Evolutionary conservation across 495 filamentous ascomycete genomes (phyloP), one percentile per base, ranked within the genome.

Genomic region (Penicillium mononematosum): DNA sequence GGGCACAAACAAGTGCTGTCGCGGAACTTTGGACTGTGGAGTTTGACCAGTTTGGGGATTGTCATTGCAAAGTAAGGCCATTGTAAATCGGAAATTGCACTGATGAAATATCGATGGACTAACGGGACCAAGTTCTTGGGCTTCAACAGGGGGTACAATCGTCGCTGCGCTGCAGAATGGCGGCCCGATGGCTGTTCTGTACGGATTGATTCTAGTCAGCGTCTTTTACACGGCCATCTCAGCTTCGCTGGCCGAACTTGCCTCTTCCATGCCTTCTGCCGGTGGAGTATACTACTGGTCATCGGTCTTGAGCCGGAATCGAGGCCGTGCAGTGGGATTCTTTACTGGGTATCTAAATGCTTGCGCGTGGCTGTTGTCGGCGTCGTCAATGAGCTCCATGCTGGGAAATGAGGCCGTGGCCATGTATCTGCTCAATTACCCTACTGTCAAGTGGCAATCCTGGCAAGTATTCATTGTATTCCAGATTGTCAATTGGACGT

Each of bases 241-340:
- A 0, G 73, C 75, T 11, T 80, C 76, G 14, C 69, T 85, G 19
- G 79, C 80, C 8, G 78, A 91, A 73, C 77, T 93, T 45, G 86
- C 90, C 11, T 92, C 89, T 1, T 80, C 87, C 1, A 88, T 94
- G 60, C 90, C 90, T 1, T 90, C 88, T 0, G 82, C 85, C 8
- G 88, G 85, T n/a, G 88, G 90, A 39, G 89, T 91, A 7, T 91
- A 91, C 67, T 88, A 92, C 69, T 91, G 88, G 88, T 88, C 88
- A 0, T 85, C 86, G 0, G 79, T 91, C 3, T 82, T 88, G 4
- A 88, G 88, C 2, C 81, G 78, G 1, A 78, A 71, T 25, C 84
- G 78, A 54, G 88, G 88, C 16, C 76, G 85, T 7, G 62, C 79
- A 2, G 61, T 81, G 17, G 88, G 89, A 14, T 92, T 83, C 66